Evolutionary conservation across 192 early-diverging fungal genomes (phyloP).

Genomic region (Podila horticola): DNA sequence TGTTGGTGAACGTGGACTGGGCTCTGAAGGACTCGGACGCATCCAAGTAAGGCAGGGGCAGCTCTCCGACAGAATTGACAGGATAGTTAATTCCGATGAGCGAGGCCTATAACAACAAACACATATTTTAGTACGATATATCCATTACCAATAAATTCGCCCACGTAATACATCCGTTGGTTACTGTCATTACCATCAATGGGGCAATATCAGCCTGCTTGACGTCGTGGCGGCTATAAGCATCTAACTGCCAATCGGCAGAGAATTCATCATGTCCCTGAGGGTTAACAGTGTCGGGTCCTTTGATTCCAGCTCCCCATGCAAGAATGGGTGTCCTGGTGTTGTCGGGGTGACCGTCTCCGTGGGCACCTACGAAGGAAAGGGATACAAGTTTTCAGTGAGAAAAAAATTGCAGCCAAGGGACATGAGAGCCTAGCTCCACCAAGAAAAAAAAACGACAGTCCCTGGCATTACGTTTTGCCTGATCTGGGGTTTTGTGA

Average conservation of each 20-base stretch:
- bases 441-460: background rate
- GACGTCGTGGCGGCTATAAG: conserved; percentile 80
- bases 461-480: background rate
- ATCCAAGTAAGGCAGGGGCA: conserved; percentile 85
- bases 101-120: conserved; percentile 64
- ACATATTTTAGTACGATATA: background rate
- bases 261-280: conserved; percentile 85
- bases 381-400: too few species aligned
- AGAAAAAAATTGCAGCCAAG: background rate
- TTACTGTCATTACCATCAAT: conserved; percentile 74
- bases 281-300: conserved; percentile 61
- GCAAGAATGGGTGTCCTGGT: conserved; percentile 93
- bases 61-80: conserved; percentile 92
- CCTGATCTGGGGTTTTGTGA: background rate
- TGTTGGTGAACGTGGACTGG: conserved; percentile 80
- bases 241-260: conserved; percentile 71
- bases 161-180: too few species aligned
- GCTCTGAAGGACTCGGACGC: conserved; percentile 79
- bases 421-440: conserved; percentile 6
- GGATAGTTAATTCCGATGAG: conserved; percentile 89
- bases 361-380: conserved; percentile 76
- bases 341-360: conserved; percentile 96
- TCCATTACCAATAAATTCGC: too few species aligned
- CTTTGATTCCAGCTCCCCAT: conserved; percentile 93
- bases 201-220: conserved; percentile 97